These are phyloP conservation scores for Marasmius oreades DNA, from an alignment of 1,284 basidiomycete genomes.

Conservation along the genomic window DNA sequence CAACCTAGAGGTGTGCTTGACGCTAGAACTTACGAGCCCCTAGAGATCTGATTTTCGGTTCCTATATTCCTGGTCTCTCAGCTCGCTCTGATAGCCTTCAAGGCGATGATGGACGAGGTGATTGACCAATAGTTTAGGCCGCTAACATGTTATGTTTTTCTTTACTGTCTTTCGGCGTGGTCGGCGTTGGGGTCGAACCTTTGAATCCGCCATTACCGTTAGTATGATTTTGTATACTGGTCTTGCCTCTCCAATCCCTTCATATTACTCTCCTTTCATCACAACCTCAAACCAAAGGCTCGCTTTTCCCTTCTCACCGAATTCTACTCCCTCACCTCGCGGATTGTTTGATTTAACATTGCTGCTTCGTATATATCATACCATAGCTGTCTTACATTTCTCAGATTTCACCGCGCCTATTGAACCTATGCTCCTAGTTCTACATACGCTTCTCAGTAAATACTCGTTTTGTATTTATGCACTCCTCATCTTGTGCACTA, in stretches of 20 bases:
- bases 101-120: slow-evolving; percentile 37
- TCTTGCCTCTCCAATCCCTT: slow-evolving; percentile 8
- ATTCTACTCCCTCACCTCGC: background rate
- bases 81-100: slow-evolving; percentile 42
- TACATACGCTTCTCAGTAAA: background rate
- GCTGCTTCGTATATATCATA: background rate
- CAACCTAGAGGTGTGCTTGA: slow-evolving; percentile 68
- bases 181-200: slow-evolving; percentile 4
- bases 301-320: background rate
- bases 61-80: slow-evolving; percentile 16
- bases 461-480: slow-evolving; percentile 10
- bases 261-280: slow-evolving; percentile 5
- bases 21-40: slow-evolving; percentile 75
- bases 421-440: slow-evolving; percentile 13
- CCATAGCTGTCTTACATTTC: background rate
- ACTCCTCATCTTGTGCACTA: slow-evolving; percentile 13
- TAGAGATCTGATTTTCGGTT: slow-evolving; percentile 62
- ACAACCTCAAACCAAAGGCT: background rate
- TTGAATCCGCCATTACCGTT: background rate
- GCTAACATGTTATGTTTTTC: background rate
- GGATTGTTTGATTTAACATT: slow-evolving; percentile 1
- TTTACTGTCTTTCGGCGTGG: slow-evolving; percentile 1
- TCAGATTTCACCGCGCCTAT: background rate
- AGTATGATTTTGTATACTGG: slow-evolving; percentile 10
- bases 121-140: slow-evolving; percentile 6